Base-by-base conservation (phyloP, 805 yeast genomes). In the Pichia manshurica region DNA sequence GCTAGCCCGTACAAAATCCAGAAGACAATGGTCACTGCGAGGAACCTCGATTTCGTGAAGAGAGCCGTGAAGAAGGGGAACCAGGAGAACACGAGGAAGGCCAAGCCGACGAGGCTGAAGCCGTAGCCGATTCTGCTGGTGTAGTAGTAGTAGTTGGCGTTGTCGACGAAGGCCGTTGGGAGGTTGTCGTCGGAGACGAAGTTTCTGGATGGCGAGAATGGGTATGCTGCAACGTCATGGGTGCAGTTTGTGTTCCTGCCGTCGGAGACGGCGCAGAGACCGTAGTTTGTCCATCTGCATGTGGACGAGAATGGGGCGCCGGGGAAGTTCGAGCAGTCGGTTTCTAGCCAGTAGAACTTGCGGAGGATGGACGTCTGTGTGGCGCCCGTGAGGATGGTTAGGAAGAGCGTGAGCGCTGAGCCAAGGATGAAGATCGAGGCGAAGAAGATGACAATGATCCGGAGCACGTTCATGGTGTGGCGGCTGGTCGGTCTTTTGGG, bases 221-320 rank as follows among this genome's bases (percentile, higher is more conserved):
- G 88, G 67, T 74, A 82, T n/a, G 87, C 97, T 17, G 96, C 84
- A 40, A 65, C 61, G 59, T 74, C 75, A 19, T 64, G 49, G 39
- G 79, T 64, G 68, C 88, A 88, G 54, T 72, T 61, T 25, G 56
- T 39, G 64, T 79, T 72, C 2, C 42, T 8, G 47, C 77, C 76
- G 53, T 75, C 72, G 49, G 69, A 62, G 10, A 57, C 59, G 34
- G 57, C 62, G 57, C 82, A 76, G 44, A 74, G 72, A 53, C 83
- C 81, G 76, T 91, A 90, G 65, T 78, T 78, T 10, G 90, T 84
- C 96, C 96, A 90, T 57, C 90, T 79, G 34, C 57, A 53, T 3
- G 87, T 71, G 15, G 65, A 61, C 3, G 57, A 47, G 25, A 74
- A 68, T 48, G 72, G 68, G 2, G 79, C 74, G 38, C 67, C 63